Base-by-base conservation (phyloP, 495 filamentous ascomycete species). In the Paragyromitra xinjiangensis region DNA sequence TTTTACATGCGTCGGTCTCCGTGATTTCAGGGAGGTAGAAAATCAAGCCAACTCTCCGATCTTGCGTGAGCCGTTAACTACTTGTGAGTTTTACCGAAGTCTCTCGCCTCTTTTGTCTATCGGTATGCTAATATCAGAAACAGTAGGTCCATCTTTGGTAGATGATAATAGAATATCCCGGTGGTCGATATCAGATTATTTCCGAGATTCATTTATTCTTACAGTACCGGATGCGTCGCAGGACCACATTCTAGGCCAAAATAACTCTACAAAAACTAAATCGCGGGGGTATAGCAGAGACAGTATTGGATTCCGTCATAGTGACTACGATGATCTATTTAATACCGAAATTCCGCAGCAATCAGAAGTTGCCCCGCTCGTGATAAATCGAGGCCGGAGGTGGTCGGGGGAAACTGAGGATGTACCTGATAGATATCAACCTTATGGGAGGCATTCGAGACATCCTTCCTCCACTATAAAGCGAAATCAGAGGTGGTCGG, bases 141-240 rank as follows among this genome's bases (percentile, higher is more conserved):
- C 5, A 40, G 40, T 14, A 71, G 56, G 56, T 12, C 5, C 40
- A 11, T 29, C 68, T 12, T 63, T 40, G 16, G 26, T 12, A 6
- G 40, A 40, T 22, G 12, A 19, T 37, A 70, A 71, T 51, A 48
- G 68, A 19, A 2, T 71, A 5, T 71, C 68, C 7, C 68, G 16
- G 42, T 71, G 68, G 68, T 48, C 68, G 12, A 62, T 71, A 61
- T 71, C 68, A 6, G 68, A 71, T 40, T 71, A 71, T 22, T 51
- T 62, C 11, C 56, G 68, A 14, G 55, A 71, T 39, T 71, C 68
- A 4, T 71, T 71, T 26, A 29, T 71, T 24, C 42, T 29, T 24
- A 26, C 42, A 16, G 0, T 6, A n/a, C 55, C 2, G 3, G 56
- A 63, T 51, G 6, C 29, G 2, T 19, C 24, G 11, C n/a, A n/a